These are phyloP conservation scores for Paracoccidioides brasiliensis DNA, from an alignment of 2,329 filamentous ascomycete genomes.

Conservation along the genomic window DNA sequence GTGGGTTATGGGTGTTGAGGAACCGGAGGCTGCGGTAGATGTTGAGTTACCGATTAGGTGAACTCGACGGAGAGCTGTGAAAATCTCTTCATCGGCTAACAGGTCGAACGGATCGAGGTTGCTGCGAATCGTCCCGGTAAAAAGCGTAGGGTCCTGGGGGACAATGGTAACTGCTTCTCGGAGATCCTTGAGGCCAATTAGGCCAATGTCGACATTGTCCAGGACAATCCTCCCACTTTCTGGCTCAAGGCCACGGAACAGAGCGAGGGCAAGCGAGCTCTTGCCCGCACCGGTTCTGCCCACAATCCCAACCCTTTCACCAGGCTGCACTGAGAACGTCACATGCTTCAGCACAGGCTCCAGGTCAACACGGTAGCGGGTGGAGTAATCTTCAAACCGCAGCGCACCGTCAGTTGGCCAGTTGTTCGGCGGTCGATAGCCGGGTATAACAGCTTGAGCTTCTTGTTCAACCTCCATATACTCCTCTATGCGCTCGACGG, in stretches of 20 bases:
- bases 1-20: constrained; percentile 3
- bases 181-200: constrained; percentile 84
- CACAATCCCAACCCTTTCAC: constrained; percentile 91
- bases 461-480: constrained; percentile 96
- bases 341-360: constrained; percentile 75
- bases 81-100: constrained; percentile 85
- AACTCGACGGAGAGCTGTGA: constrained; percentile 70
- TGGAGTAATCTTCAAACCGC: constrained; percentile 79
- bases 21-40: constrained; percentile 19
- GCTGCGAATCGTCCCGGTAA: constrained; percentile 78
- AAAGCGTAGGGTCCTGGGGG: constrained; percentile 84
- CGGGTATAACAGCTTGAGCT: constrained; percentile 61
- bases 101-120: constrained; percentile 87
- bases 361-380: constrained; percentile 74
- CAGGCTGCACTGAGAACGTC: constrained; percentile 71
- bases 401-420: constrained; percentile 83
- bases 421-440: constrained; percentile 60
- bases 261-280: constrained; percentile 80
- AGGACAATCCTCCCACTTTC: constrained; percentile 81
- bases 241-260: constrained; percentile 88
- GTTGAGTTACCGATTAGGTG: constrained; percentile 55
- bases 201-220: constrained; percentile 78
- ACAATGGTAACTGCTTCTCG: constrained; percentile 94
- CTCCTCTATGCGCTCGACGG: constrained; percentile 92
- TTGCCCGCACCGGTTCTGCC: constrained; percentile 93